These are phyloP conservation scores for Penicillium corylophilum DNA, from an alignment of 2,329 filamentous ascomycete species.

Conservation along the genomic window DNA sequence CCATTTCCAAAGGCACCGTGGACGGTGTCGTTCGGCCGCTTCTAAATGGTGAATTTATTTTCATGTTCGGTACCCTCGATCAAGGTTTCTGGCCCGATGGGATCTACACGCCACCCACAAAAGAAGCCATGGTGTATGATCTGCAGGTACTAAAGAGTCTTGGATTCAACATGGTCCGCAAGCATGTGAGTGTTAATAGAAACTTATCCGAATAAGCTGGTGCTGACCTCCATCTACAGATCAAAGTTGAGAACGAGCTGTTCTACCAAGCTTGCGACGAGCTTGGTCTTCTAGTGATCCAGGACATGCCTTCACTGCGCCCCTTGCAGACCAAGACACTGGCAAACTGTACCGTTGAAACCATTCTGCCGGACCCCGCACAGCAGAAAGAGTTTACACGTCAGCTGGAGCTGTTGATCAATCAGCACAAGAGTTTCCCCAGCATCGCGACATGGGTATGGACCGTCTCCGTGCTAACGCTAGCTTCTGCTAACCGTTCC, in stretches of 20 bases:
- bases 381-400: conserved; percentile 66
- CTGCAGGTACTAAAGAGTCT: conserved; percentile 62
- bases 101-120: conserved; percentile 62
- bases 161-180: conserved; percentile 69
- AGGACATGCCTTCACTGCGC: conserved; percentile 68
- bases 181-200: conserved; percentile 55
- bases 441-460: conserved; percentile 64
- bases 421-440: conserved; percentile 64
- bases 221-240: conserved; percentile 36
- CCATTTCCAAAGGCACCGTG: conserved; percentile 57
- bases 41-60: conserved; percentile 68
- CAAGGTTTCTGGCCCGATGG: conserved; percentile 73
- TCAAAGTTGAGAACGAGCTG: conserved; percentile 66
- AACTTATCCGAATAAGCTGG: not conserved
- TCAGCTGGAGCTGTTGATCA: conserved; percentile 61
- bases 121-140: conserved; percentile 68
- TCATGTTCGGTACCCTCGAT: conserved; percentile 67
- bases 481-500: not conserved
- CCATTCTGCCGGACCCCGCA: conserved; percentile 38
- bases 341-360: conserved; percentile 14
- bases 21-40: conserved; percentile 61
- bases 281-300: conserved; percentile 65
- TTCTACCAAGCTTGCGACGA: conserved; percentile 69
- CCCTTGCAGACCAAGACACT: conserved; percentile 36
- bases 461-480: not conserved